A percentile compares a stretch with the other conserved stretches of the same genome.
Evolutionary conservation across 805 yeast species (phyloP).

Genomic region (Brettanomyces custersianus): DNA sequence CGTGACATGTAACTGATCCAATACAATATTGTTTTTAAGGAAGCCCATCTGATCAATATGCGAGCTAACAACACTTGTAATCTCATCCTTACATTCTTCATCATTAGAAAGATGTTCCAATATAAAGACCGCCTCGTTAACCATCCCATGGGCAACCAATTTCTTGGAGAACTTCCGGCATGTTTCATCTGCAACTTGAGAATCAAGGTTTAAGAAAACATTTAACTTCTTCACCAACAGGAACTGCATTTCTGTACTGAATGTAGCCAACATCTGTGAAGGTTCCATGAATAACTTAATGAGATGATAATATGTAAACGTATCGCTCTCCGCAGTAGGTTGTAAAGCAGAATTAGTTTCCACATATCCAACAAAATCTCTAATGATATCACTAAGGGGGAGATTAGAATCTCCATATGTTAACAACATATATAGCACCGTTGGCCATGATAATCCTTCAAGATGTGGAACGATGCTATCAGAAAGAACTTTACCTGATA

Average conservation of each 20-base stretch:
- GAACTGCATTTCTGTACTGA: constrained; percentile 16
- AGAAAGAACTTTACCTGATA: constrained; percentile 42
- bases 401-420: constrained; percentile 49
- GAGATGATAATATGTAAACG: constrained; percentile 6
- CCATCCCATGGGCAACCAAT: constrained; percentile 36
- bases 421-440: constrained; percentile 49
- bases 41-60: constrained; percentile 25
- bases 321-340: neutral
- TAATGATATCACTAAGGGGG: constrained; percentile 24
- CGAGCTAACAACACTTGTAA: constrained; percentile 29
- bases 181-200: constrained; percentile 11
- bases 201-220: constrained; percentile 9
- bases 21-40: constrained; percentile 19
- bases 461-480: constrained; percentile 24
- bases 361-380: constrained; percentile 13
- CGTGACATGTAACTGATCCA: constrained; percentile 28
- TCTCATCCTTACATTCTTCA: constrained; percentile 29
- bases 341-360: neutral
- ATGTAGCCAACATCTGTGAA: constrained; percentile 6
- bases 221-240: constrained; percentile 19
- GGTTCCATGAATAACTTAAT: constrained; percentile 10
- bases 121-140: constrained; percentile 56
- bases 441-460: constrained; percentile 54
- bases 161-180: constrained; percentile 37
- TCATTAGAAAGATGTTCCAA: constrained; percentile 49